Percentiles rank a stretch among this genome's conserved stretches.
Conservation (phyloP, 2,329 filamentous ascomycete species). For the Fusarium buharicum region DNA sequence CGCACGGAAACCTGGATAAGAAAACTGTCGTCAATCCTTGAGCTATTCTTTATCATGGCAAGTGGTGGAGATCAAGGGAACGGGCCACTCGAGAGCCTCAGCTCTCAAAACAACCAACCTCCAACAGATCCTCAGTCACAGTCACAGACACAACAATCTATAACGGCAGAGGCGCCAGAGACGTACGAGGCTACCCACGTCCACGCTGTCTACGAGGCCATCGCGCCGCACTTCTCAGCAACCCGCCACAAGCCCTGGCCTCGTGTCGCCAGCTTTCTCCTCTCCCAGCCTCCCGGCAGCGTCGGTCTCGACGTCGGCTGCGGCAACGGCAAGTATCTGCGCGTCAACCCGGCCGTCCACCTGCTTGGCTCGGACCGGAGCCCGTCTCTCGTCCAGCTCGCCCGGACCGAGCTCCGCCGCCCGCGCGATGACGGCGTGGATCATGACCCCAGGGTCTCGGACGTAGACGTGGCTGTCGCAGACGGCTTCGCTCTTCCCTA, state of each 20-base stretch:
- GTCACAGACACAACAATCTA: conserved; percentile 31
- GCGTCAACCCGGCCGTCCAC: conserved; percentile 79
- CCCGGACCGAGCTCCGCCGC: conserved; percentile 48
- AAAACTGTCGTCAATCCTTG: conserved; percentile 2
- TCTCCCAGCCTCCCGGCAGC: conserved; percentile 71
- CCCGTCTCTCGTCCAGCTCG: conserved; percentile 63
- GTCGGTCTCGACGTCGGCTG: conserved; percentile 93
- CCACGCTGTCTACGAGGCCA: conserved; percentile 89
- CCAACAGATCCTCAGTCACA: conserved; percentile 8
- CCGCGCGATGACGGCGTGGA: conserved; percentile 28
- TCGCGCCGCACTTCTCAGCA: conserved; percentile 84
- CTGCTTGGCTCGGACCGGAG: conserved; percentile 89
- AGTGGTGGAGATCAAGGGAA: conserved; percentile 35
- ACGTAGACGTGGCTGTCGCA: conserved; percentile 78
- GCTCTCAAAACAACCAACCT: conserved; percentile 26
- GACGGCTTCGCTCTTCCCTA: conserved; percentile 89
- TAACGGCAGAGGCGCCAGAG: conserved; percentile 53
- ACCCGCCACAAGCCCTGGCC: conserved; percentile 91
- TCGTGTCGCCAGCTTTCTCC: conserved; percentile 83
- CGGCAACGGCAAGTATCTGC: conserved; percentile 95
- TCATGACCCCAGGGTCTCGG: conserved; percentile 43
- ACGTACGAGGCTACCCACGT: conserved; percentile 88
- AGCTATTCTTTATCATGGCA: conserved; percentile 30
- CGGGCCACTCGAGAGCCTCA: conserved; percentile 27
- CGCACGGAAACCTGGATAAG: conserved; percentile 10